Evolutionary conservation across 768 basidiomycete species (phyloP).

Genomic region (Rhizopogon roseolus): DNA sequence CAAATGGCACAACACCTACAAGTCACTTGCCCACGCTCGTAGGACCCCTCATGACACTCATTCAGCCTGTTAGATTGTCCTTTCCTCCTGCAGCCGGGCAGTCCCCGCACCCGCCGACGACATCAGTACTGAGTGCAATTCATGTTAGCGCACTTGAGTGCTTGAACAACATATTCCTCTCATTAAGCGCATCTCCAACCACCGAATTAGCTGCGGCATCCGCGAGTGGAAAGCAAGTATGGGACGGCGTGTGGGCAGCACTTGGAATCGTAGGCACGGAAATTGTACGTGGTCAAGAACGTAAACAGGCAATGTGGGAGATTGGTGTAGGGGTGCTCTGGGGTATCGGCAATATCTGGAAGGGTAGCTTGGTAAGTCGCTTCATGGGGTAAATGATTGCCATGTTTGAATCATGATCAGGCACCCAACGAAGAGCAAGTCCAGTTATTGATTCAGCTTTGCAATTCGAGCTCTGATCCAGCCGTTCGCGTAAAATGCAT

Average conservation of each 20-base stretch:
- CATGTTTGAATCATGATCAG: conserved; percentile 26
- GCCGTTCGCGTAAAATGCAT: conserved; percentile 70
- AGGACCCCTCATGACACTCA: conserved; percentile 60
- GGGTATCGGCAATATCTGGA: conserved; percentile 80
- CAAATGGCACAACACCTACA: conserved; percentile 23
- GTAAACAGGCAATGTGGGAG: conserved; percentile 72
- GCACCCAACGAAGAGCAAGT: conserved; percentile 57
- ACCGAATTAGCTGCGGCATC: conserved; percentile 38
- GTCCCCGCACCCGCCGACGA: conserved; percentile 84
- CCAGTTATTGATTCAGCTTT: conserved; percentile 61
- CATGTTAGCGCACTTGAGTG: conserved; percentile 87
- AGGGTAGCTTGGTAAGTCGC: conserved; percentile 53
- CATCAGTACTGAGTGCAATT: conserved; percentile 77
- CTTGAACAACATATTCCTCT: conserved; percentile 84
- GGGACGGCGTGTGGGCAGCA: conserved; percentile 63
- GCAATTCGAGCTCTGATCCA: conserved; percentile 49
- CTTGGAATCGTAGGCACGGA: conserved; percentile 57
- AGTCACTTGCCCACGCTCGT: conserved; percentile 57
- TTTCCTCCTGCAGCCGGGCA: conserved; percentile 68
- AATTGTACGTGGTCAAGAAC: conserved; percentile 58
- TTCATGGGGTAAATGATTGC: neutral
- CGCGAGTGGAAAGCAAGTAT: conserved; percentile 49
- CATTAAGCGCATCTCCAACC: conserved; percentile 50
- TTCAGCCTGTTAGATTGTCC: conserved; percentile 74
- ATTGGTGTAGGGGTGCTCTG: conserved; percentile 79